Percentiles rank a stretch among this genome's conserved stretches.
Conservation (phyloP, 2,329 filamentous ascomycete species). For the Aschersonia sp. region DNA sequence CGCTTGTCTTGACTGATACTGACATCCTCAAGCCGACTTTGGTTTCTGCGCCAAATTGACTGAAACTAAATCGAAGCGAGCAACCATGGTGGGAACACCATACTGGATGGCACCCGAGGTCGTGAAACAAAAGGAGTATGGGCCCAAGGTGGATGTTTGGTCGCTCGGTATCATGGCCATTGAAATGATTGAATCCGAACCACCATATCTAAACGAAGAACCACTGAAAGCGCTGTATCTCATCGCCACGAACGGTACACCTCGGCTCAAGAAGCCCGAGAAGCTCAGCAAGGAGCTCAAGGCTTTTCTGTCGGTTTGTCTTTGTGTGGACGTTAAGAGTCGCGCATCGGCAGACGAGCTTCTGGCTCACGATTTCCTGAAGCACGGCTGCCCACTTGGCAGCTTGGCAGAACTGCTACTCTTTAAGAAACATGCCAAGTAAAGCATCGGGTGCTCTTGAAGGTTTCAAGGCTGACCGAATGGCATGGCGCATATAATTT, state of each 20-base stretch:
- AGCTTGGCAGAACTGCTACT: constrained; percentile 78
- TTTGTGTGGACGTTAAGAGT: constrained; percentile 93
- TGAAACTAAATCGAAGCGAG: constrained; percentile 90
- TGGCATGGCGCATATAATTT: background rate
- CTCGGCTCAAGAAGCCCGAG: constrained; percentile 93
- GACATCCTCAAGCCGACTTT: constrained; percentile 65
- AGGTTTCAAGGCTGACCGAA: background rate
- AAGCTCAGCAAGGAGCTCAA: constrained; percentile 97
- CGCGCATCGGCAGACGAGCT: constrained; percentile 85
- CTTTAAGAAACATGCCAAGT: constrained; percentile 66
- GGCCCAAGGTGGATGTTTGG: constrained; percentile 97
- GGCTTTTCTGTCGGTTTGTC: constrained; percentile 87
- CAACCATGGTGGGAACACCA: constrained; percentile 96
- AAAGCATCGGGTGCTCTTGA: constrained; percentile 8
- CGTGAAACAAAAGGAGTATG: constrained; percentile 98
- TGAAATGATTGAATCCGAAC: constrained; percentile 98
- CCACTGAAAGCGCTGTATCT: constrained; percentile 93
- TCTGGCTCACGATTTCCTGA: constrained; percentile 83
- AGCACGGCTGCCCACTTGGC: constrained; percentile 70
- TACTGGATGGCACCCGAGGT: constrained; percentile 99
- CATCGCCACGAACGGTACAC: constrained; percentile 95
- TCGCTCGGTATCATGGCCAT: constrained; percentile 99
- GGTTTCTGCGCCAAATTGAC: constrained; percentile 98
- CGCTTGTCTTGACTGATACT: constrained; percentile 8
- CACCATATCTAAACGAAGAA: constrained; percentile 94